Base-by-base conservation (phyloP, 1,139 yeast species). In the Debaryomyces psychrophilus region DNA sequence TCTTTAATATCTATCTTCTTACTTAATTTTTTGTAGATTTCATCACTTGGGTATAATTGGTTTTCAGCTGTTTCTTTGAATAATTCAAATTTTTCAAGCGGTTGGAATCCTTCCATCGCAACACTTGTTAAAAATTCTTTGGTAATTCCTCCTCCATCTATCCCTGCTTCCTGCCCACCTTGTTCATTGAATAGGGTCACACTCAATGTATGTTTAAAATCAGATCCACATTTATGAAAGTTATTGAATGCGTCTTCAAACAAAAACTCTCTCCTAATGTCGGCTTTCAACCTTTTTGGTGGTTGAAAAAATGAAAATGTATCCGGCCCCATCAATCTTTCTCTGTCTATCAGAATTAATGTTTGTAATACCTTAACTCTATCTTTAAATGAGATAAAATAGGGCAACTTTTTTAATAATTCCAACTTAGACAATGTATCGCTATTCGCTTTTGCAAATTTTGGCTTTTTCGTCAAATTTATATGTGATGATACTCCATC, bases 111-210 rank as follows among this genome's bases (percentile, higher is more conserved):
- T 53, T 87, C 90, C 8, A 71, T 71, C 1, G 86, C 81, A 0
- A 90, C 84, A 42, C 86, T 73, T 2, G 93, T 90, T 46, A 93
- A 68, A 54, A 93, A 85, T 58, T 93, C 99, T 62, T 93, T 92
- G 0, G 98, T 92, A 18, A 93, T 73, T 2, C 99, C 99, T 8
- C 99, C 99, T 4, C 99, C 99, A 65, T 93, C 99, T 45, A 93
- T 86, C 1, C 99, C 99, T 0, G 87, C 93, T 58, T 87, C 95
- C 37, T 73, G 79, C 23, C 79, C 81, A 0, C 95, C 96, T 64
- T 85, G 80, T 49, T 85, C 81, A 58, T 88, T 87, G 43, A 70
- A 71, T 58, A 93, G 90, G 5, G 78, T 76, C 3, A 93, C 90
- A 2, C 79, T 71, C 12, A 92, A 65, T 31, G 73, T 76, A 20